Conservation (phyloP, 768 basidiomycete genomes). For the Russula vinacea region DNA sequence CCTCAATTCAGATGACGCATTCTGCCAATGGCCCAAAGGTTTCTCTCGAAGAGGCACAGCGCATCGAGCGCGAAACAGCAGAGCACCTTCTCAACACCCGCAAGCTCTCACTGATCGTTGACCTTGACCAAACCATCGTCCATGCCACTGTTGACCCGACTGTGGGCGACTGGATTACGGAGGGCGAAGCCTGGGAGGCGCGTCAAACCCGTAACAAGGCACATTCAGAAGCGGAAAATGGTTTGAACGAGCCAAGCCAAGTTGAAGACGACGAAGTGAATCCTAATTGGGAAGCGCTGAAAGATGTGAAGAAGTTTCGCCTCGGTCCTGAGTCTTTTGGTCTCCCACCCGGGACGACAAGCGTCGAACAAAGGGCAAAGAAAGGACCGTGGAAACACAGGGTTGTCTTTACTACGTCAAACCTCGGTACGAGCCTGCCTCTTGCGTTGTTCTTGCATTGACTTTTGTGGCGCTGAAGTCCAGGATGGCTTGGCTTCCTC, state of each 20-base stretch:
- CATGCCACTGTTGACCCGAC: constrained; percentile 99
- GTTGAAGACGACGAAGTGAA: constrained; percentile 55
- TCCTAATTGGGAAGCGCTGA: constrained; percentile 89
- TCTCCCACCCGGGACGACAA: constrained; percentile 43
- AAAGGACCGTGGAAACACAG: constrained; percentile 64
- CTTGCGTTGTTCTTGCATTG: constrained; percentile 15
- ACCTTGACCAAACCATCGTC: constrained; percentile 98
- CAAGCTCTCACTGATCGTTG: constrained; percentile 92
- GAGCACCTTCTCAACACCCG: constrained; percentile 68
- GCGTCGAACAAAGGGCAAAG: constrained; percentile 53
- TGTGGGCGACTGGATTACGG: constrained; percentile 93
- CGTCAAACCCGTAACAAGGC: constrained; percentile 42
- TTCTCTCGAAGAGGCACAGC: constrained; percentile 86
- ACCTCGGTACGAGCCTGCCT: constrained; percentile 64
- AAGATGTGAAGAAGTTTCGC: constrained; percentile 86
- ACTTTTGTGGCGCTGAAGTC: constrained; percentile 43
- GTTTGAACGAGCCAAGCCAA: constrained; percentile 39
- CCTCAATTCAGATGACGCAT: constrained; percentile 92
- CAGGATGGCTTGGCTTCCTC: constrained; percentile 82
- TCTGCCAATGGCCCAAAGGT: constrained; percentile 88
- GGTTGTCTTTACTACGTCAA: constrained; percentile 98
- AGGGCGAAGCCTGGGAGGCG: constrained; percentile 78
- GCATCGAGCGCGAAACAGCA: constrained; percentile 81
- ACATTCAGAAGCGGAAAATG: constrained; percentile 39
- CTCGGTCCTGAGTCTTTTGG: constrained; percentile 74